These are phyloP conservation scores for Jaenimonas drosophilae DNA, from an alignment of 208 protist genomes.

Conservation along the genomic window DNA sequence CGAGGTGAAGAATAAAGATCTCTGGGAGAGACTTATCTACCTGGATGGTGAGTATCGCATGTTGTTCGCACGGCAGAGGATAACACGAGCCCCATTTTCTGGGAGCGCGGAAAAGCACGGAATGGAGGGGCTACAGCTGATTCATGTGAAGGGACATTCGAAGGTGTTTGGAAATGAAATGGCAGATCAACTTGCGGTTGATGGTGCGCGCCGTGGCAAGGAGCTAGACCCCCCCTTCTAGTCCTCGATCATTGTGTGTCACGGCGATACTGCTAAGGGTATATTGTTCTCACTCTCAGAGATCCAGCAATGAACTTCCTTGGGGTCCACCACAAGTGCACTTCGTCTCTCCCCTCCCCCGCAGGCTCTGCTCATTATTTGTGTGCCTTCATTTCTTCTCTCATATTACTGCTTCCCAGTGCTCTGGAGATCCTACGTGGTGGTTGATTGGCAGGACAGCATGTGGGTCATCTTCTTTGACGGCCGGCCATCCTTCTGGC, in stretches of 20 bases:
- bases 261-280: too few species aligned
- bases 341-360: too few species aligned
- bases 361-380: too few species aligned
- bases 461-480: conserved; percentile 84
- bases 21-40: conserved; percentile 14
- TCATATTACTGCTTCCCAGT: too few species aligned
- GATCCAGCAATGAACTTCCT: too few species aligned
- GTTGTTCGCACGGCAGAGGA: conserved; percentile 2
- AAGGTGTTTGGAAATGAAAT: conserved; percentile 65
- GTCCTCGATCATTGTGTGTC: too few species aligned
- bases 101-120: conserved; percentile 2
- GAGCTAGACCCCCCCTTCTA: too few species aligned
- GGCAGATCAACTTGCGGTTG: conserved; percentile 30
- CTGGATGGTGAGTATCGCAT: conserved; percentile 5
- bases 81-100: conserved; percentile 8
- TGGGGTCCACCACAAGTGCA: too few species aligned
- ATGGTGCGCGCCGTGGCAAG: conserved; percentile 1
- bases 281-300: too few species aligned
- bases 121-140: conserved; percentile 27
- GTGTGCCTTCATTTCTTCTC: too few species aligned
- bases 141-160: conserved; percentile 63
- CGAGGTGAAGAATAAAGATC: conserved; percentile 13
- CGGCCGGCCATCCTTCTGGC: conserved; percentile 39
- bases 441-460: background rate
- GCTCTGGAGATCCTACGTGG: background rate